phyloP scores from a whole-genome alignment of 1,139 yeast species.

The Chernovozyma aurita region DNA sequence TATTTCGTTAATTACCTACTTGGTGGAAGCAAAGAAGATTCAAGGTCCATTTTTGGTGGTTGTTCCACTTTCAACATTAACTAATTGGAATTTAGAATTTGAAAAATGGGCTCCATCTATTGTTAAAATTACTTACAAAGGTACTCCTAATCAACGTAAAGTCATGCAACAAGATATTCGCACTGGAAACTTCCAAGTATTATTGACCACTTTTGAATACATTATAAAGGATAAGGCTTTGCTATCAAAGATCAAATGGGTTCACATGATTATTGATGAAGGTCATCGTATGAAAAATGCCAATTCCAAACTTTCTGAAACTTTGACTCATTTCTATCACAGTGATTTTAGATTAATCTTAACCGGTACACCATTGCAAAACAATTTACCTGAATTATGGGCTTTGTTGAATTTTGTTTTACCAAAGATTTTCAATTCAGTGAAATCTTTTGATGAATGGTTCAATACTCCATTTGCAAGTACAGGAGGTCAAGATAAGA shows the following conservation, averaged over 20 bases:
- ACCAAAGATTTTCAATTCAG: slow-evolving; percentile 79
- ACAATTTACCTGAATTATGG: slow-evolving; percentile 82
- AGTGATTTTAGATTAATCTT: slow-evolving; percentile 74
- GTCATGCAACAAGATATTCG: slow-evolving; percentile 57
- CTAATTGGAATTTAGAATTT: slow-evolving; percentile 83
- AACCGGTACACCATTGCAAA: slow-evolving; percentile 86
- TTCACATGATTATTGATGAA: slow-evolving; percentile 85
- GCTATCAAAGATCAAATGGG: slow-evolving; percentile 67
- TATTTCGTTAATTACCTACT: slow-evolving; percentile 68
- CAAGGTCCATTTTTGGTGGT: slow-evolving; percentile 73
- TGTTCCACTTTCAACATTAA: slow-evolving; percentile 78
- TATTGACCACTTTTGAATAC: slow-evolving; percentile 77
- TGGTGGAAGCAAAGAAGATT: slow-evolving; percentile 63
- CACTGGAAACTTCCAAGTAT: slow-evolving; percentile 67
- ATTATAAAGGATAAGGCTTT: slow-evolving; percentile 70
- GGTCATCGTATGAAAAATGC: slow-evolving; percentile 87
- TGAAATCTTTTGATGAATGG: slow-evolving; percentile 86
- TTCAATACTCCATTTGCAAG: slow-evolving; percentile 82
- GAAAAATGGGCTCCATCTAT: slow-evolving; percentile 84
- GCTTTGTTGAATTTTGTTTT: slow-evolving; percentile 73
- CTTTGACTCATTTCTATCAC: slow-evolving; percentile 68
- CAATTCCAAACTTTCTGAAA: slow-evolving; percentile 66
- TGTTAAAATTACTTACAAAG: slow-evolving; percentile 67
- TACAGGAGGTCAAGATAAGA: slow-evolving; percentile 77
- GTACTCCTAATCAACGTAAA: slow-evolving; percentile 69